These are phyloP conservation scores for Zanthoxylum bungeanum DNA, from an alignment of 345 rosid genomes.

Conservation along the genomic window DNA sequence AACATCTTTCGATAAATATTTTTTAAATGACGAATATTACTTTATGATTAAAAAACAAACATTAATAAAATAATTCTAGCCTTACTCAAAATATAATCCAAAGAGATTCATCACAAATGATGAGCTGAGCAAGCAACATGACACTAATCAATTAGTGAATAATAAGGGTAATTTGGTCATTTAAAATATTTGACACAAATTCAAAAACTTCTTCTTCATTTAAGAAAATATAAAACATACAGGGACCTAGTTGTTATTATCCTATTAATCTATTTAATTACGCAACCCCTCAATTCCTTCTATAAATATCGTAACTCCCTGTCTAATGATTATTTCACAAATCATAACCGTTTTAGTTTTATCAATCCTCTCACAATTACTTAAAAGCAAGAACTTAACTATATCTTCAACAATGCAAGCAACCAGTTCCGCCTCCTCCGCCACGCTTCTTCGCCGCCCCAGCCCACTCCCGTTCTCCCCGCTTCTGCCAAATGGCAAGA, in stretches of 20 bases:
- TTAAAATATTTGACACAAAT: background rate
- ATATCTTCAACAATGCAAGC: constrained; percentile 2
- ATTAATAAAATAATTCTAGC: no score
- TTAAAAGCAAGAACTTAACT: background rate
- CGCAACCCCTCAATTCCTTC: background rate
- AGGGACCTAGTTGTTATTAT: background rate
- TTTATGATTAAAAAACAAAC: no score
- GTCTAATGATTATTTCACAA: background rate
- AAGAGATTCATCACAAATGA: no score
- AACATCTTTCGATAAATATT: no score
- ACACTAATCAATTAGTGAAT: no score
- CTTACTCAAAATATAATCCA: no score
- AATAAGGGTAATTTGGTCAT: no score
- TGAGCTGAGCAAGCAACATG: no score
- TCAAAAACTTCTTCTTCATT: background rate
- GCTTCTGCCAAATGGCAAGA: background rate
- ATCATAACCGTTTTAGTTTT: background rate
- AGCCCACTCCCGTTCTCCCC: background rate
- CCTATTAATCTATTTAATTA: background rate
- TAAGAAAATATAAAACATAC: background rate
- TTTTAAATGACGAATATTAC: no score
- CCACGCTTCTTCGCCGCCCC: background rate
- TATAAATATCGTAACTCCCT: background rate
- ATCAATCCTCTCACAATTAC: no score
- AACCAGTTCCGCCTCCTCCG: background rate